These are phyloP conservation scores for Cyclospora cayetanensis DNA, from an alignment of 169 alveolate species.

Conservation along the genomic window DNA sequence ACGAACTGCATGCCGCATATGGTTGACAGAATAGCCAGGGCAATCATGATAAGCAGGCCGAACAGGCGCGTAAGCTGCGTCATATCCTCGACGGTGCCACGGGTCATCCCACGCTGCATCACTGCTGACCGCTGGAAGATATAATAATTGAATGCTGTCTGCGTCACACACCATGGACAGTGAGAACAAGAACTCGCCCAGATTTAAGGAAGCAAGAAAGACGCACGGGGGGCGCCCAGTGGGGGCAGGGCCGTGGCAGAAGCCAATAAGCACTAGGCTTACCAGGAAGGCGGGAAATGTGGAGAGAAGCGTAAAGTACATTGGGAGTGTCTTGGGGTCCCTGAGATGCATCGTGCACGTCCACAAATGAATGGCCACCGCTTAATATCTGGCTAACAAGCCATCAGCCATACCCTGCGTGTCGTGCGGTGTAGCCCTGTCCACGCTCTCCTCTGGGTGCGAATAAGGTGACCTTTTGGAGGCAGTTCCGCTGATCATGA, in stretches of 20 bases:
- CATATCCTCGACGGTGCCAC: constrained; percentile 37
- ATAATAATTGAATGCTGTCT: constrained; percentile 58
- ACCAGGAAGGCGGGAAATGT: constrained; percentile 65
- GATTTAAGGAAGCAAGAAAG: background rate
- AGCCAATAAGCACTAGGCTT: background rate
- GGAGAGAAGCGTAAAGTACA: constrained; percentile 69
- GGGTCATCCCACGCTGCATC: constrained; percentile 38
- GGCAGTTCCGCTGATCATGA: too few relatives aligned
- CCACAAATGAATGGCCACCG: too few relatives aligned
- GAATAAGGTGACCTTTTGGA: too few relatives aligned
- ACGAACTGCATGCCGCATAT: constrained; percentile 57
- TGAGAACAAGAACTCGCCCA: background rate
- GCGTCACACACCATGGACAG: background rate
- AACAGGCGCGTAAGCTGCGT: constrained; percentile 57
- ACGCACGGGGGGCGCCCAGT: background rate
- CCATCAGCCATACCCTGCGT: too few relatives aligned
- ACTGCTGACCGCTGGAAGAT: constrained; percentile 53
- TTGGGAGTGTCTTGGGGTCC: constrained; percentile 66
- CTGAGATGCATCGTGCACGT: too few relatives aligned
- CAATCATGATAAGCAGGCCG: constrained; percentile 21
- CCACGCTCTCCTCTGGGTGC: too few relatives aligned
- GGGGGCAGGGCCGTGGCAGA: background rate
- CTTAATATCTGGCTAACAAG: too few relatives aligned
- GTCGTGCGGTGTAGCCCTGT: too few relatives aligned
- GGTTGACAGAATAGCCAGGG: constrained; percentile 47